Conservation (phyloP, 768 basidiomycete genomes). For the Porpolomopsis calyptriformis region DNA sequence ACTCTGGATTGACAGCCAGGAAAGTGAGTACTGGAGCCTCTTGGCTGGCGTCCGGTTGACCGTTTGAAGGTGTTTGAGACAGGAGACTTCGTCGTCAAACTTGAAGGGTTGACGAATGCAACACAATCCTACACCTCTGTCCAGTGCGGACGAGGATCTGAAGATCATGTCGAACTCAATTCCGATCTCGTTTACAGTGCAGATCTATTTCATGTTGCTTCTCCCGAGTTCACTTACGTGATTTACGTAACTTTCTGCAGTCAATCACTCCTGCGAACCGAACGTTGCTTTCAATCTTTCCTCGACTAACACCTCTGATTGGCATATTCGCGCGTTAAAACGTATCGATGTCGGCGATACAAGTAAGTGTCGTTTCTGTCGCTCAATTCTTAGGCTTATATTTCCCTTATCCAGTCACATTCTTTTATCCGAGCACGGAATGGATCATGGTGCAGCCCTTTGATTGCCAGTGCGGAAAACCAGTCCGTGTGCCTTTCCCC, state of each 20-base stretch:
- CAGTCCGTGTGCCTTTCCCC: conserved; percentile 18
- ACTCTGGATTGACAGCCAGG: conserved; percentile 26
- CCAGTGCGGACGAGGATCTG: conserved; percentile 35
- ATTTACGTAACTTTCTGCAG: conserved; percentile 16
- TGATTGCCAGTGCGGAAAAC: conserved; percentile 38
- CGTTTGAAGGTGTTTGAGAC: conserved; percentile 24
- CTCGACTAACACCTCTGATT: conserved; percentile 28
- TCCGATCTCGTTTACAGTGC: conserved; percentile 50
- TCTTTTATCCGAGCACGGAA: conserved; percentile 57
- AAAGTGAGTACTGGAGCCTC: conserved; percentile 17
- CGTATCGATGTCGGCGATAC: conserved; percentile 26
- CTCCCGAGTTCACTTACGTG: not conserved
- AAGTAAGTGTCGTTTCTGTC: conserved; percentile 22
- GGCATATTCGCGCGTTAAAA: conserved; percentile 40
- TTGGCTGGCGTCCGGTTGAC: not conserved
- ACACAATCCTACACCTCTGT: conserved; percentile 40
- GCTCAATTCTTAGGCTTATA: conserved; percentile 18
- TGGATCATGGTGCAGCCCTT: conserved; percentile 63
- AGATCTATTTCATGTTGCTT: conserved; percentile 10
- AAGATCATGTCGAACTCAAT: conserved; percentile 47
- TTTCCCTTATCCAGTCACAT: not conserved
- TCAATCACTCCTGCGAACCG: conserved; percentile 57
- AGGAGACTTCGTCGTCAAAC: conserved; percentile 26
- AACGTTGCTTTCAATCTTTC: conserved; percentile 46
- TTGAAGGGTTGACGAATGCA: conserved; percentile 23